Evolutionary conservation across 2,329 filamentous ascomycete genomes (phyloP).

Genomic region (Westerdykella sp.): DNA sequence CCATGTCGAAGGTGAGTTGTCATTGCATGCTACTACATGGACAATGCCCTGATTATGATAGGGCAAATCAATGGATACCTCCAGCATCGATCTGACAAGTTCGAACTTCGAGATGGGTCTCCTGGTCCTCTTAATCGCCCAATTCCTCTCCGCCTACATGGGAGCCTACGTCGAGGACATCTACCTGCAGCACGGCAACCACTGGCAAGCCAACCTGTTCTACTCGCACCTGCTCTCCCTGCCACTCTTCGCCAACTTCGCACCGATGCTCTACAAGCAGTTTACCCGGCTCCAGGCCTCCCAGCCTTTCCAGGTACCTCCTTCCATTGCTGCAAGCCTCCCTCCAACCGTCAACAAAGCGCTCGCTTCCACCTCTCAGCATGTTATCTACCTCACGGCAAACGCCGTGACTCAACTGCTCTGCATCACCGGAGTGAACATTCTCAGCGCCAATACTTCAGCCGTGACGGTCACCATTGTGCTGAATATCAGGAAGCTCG

Average conservation of each 20-base stretch:
- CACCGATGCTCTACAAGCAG: slow-evolving; percentile 58
- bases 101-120: slow-evolving; percentile 63
- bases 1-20: slow-evolving; percentile 64
- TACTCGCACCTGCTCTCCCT: slow-evolving; percentile 76
- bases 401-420: slow-evolving; percentile 89
- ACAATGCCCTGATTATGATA: slow-evolving; percentile 18
- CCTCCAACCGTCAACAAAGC: slow-evolving; percentile 25
- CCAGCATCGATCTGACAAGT: slow-evolving; percentile 34
- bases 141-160: slow-evolving; percentile 88
- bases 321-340: slow-evolving; percentile 22
- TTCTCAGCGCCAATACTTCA: slow-evolving; percentile 81
- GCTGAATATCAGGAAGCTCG: slow-evolving; percentile 87
- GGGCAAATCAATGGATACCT: slow-evolving; percentile 40
- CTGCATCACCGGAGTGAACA: slow-evolving; percentile 92
- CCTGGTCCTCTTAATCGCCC: slow-evolving; percentile 75
- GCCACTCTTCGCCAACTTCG: slow-evolving; percentile 68
- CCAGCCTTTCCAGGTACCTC: slow-evolving; percentile 48
- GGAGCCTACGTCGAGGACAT: slow-evolving; percentile 90
- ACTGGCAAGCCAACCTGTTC: slow-evolving; percentile 95
- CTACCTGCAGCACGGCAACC: slow-evolving; percentile 76
- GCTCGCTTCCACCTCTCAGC: slow-evolving; percentile 50
- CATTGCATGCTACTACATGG: not conserved
- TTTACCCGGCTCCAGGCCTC: slow-evolving; percentile 59
- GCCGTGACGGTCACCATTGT: slow-evolving; percentile 96
- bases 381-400: slow-evolving; percentile 62